phyloP scores from a whole-genome alignment of 2,329 filamentous ascomycete genomes.

The Sordariomycetes sp. region DNA sequence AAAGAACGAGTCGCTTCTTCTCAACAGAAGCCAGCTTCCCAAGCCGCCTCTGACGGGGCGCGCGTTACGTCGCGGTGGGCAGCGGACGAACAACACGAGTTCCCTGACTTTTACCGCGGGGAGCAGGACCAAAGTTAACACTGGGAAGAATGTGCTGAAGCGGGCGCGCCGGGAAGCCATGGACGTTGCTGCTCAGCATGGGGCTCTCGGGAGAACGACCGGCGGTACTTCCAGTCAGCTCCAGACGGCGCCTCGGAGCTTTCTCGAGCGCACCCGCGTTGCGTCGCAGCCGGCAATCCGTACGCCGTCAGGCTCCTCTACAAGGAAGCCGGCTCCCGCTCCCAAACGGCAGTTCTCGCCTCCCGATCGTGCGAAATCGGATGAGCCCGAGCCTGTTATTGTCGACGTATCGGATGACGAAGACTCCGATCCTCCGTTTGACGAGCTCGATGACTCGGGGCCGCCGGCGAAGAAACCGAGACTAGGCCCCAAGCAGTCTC shows the following conservation, averaged over 20 bases:
- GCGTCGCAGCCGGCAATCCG: slow-evolving; percentile 1
- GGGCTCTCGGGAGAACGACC: neutral
- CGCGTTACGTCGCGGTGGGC: neutral
- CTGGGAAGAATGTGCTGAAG: slow-evolving; percentile 2
- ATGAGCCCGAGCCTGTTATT: neutral
- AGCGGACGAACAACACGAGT: neutral
- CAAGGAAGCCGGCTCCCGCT: neutral
- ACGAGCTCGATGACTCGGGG: neutral
- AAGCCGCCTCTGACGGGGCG: neutral
- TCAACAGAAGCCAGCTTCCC: slow-evolving; percentile 7
- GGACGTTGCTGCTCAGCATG: slow-evolving; percentile 1
- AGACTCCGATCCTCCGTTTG: neutral
- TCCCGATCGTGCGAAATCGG: neutral
- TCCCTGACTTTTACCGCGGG: slow-evolving; percentile 3
- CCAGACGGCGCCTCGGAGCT: neutral
- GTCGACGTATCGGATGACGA: neutral
- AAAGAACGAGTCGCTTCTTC: slow-evolving; percentile 15
- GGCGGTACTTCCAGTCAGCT: neutral
- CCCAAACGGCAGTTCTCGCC: neutral
- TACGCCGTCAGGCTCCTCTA: neutral
- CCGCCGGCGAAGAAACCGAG: neutral
- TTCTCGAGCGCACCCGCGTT: slow-evolving; percentile 3
- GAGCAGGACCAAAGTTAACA: slow-evolving; percentile 2
- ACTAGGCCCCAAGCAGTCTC: neutral
- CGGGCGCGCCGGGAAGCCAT: slow-evolving; percentile 2